phyloP scores from a whole-genome alignment of 2,329 filamentous ascomycete genomes.

The Lachnellula occidentalis region DNA sequence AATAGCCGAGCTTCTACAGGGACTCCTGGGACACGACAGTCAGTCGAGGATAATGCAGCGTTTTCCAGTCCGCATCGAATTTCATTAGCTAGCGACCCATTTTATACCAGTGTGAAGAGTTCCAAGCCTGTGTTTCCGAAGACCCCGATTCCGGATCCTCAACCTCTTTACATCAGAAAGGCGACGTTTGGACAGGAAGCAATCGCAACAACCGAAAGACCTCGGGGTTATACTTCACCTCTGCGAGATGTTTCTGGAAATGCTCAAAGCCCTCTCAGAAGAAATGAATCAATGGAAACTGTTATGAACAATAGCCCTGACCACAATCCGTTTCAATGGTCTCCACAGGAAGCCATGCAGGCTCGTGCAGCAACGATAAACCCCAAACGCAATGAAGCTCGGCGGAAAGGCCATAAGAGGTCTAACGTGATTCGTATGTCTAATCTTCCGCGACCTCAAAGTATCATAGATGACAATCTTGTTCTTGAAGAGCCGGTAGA shows the following conservation, averaged over 20 bases:
- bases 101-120: conserved; percentile 18
- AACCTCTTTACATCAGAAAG: conserved; percentile 23
- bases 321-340: conserved; percentile 26
- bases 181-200: conserved; percentile 23
- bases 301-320: background rate
- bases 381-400: conserved; percentile 5
- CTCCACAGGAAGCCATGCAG: conserved; percentile 20
- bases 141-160: conserved; percentile 8
- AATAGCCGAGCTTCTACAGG: conserved; percentile 9
- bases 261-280: conserved; percentile 5
- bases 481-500: conserved; percentile 25
- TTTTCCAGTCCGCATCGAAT: conserved; percentile 6
- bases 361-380: conserved; percentile 4
- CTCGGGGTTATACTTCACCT: conserved; percentile 13
- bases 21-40: conserved; percentile 2
- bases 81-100: conserved; percentile 19
- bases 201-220: conserved; percentile 8
- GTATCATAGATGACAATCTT: conserved; percentile 14
- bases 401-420: conserved; percentile 24
- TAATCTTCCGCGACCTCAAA: conserved; percentile 17
- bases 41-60: background rate
- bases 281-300: background rate
- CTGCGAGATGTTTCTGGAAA: conserved; percentile 23
- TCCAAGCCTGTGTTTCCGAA: conserved; percentile 14
- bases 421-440: conserved; percentile 25